phyloP scores from a whole-genome alignment of 2,329 filamentous ascomycete genomes.

The Paraphaeosphaeria sporulosa region DNA sequence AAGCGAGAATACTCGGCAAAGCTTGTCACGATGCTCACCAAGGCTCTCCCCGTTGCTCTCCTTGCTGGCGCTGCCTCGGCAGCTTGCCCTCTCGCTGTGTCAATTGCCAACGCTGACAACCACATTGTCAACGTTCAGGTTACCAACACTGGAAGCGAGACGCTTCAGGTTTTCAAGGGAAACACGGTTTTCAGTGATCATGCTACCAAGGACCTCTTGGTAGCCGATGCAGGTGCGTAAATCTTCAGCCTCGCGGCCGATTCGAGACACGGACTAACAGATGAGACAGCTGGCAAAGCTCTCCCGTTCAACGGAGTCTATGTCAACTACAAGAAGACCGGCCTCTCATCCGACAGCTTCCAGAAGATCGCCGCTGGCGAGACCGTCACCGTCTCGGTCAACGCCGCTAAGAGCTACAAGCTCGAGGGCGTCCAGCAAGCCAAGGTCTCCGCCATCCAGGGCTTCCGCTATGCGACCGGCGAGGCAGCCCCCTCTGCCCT shows the following conservation, averaged over 20 bases:
- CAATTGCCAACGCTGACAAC: constrained; percentile 12
- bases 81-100: constrained; percentile 20
- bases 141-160: constrained; percentile 21
- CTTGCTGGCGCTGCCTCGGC: constrained; percentile 22
- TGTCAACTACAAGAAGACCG: constrained; percentile 23
- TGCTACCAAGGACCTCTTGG: constrained; percentile 24
- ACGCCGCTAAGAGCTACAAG: constrained; percentile 26
- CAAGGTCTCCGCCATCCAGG: constrained; percentile 21
- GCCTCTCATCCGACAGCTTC: constrained; percentile 17
- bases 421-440: constrained; percentile 20
- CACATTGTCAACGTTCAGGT: constrained; percentile 19
- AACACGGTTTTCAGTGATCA: constrained; percentile 25
- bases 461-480: constrained; percentile 21
- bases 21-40: constrained; percentile 16
- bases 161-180: constrained; percentile 23
- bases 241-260: neutral
- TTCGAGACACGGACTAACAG: neutral
- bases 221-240: constrained; percentile 18
- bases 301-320: constrained; percentile 23
- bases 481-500: constrained; percentile 13
- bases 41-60: constrained; percentile 17
- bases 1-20: neutral
- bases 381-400: constrained; percentile 23
- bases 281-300: constrained; percentile 17
- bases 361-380: constrained; percentile 23